phyloP scores from a whole-genome alignment of 306 rosid genomes.

The apple (Malus domestica) region ASM211411v1 NC_041796.1:26897001-26897500 shows the following conservation, averaged over 20 bases:
- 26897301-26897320: conserved; percentile 30
- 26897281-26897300: conserved; percentile 26
- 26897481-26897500: conserved; percentile 26
- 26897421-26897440: conserved; percentile 22
- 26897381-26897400: conserved; percentile 19
- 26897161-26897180: conserved; percentile 47
- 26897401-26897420: conserved; percentile 20
- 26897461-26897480: conserved; percentile 25
- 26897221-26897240: conserved; percentile 34
- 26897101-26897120: conserved; percentile 38
- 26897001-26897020: neutral
- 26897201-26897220: conserved; percentile 35
- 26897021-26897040: neutral
- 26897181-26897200: conserved; percentile 41
- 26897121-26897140: conserved; percentile 47
- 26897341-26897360: conserved; percentile 35
- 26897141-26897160: conserved; percentile 10
- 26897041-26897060: conserved; percentile 1
- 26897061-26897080: neutral
- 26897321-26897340: conserved; percentile 26
- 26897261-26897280: conserved; percentile 26
- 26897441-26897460: conserved; percentile 30
- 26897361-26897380: conserved; percentile 14
- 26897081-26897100: conserved; percentile 44
- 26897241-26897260: conserved; percentile 23